Conservation (phyloP, 805 yeast species). For the Candida boleticola region DNA sequence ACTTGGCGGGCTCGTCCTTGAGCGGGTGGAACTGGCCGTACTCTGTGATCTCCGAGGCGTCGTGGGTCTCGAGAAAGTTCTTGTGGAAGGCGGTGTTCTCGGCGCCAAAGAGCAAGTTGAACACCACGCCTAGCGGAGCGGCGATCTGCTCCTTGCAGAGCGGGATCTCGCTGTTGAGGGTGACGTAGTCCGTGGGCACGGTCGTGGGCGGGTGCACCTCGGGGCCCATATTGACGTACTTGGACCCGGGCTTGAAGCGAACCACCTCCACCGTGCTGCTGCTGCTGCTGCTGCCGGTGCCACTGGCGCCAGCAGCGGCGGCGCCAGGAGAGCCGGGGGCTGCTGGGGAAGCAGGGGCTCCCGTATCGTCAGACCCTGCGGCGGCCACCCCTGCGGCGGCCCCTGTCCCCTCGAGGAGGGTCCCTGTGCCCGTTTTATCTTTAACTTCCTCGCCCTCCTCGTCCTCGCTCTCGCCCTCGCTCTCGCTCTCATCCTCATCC, state of each 20-base stretch:
- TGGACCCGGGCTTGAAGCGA: constrained; percentile 36
- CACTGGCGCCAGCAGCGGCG: too few species aligned
- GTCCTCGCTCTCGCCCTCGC: constrained; percentile 19
- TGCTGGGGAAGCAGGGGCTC: background rate
- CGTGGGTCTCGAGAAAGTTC: constrained; percentile 39
- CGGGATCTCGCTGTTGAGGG: constrained; percentile 48
- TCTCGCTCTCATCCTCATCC: constrained; percentile 23
- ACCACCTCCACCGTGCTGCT: background rate
- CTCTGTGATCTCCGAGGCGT: constrained; percentile 45
- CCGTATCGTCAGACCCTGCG: background rate
- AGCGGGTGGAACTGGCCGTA: constrained; percentile 33
- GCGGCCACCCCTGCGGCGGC: too few species aligned
- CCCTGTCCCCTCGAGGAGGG: too few species aligned
- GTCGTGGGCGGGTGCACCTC: constrained; percentile 57
- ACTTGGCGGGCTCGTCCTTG: constrained; percentile 36
- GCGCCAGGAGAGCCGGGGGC: constrained; percentile 1
- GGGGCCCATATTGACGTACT: constrained; percentile 61
- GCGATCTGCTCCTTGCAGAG: constrained; percentile 48
- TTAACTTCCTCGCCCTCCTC: constrained; percentile 17
- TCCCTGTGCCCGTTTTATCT: too few species aligned
- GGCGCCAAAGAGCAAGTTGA: constrained; percentile 66
- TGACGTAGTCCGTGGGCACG: constrained; percentile 41
- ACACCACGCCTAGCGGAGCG: constrained; percentile 79
- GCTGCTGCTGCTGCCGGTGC: too few species aligned
- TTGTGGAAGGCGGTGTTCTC: constrained; percentile 40